These are phyloP conservation scores for Lachnellula cervina DNA, from an alignment of 2,329 filamentous ascomycete species.

Conservation along the genomic window DNA sequence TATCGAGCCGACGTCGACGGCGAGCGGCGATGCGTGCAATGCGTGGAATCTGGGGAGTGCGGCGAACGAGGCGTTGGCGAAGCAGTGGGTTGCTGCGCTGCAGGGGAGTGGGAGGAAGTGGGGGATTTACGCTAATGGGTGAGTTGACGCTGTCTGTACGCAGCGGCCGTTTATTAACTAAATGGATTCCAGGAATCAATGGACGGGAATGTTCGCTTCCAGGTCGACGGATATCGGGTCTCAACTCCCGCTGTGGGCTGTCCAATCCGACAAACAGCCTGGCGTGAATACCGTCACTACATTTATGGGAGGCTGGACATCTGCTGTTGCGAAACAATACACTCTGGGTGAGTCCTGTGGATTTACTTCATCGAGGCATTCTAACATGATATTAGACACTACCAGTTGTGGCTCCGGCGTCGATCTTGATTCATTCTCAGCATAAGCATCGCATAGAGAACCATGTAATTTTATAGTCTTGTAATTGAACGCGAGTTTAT, in stretches of 20 bases:
- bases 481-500: background rate
- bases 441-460: background rate
- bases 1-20: slow-evolving; percentile 17
- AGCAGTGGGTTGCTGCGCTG: slow-evolving; percentile 20
- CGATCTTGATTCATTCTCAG: slow-evolving; percentile 12
- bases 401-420: slow-evolving; percentile 20
- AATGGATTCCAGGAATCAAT: slow-evolving; percentile 20
- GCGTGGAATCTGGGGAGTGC: slow-evolving; percentile 20
- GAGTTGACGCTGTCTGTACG: background rate
- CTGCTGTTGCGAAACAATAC: slow-evolving; percentile 24
- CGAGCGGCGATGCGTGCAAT: slow-evolving; percentile 13
- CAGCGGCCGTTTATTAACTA: no score
- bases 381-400: background rate
- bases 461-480: background rate
- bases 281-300: slow-evolving; percentile 21
- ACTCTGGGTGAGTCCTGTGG: slow-evolving; percentile 12
- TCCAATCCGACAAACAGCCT: slow-evolving; percentile 18
- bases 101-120: slow-evolving; percentile 16
- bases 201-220: slow-evolving; percentile 21
- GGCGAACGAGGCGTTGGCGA: slow-evolving; percentile 21
- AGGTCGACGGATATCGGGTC: slow-evolving; percentile 22
- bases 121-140: slow-evolving; percentile 28
- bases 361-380: background rate
- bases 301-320: slow-evolving; percentile 26
- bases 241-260: slow-evolving; percentile 25